A percentile compares a stretch with the other conserved stretches of the same genome.
These are phyloP conservation scores for Cantharellus cinnabarinus DNA, from an alignment of 768 basidiomycete species.

Conservation along the genomic window DNA sequence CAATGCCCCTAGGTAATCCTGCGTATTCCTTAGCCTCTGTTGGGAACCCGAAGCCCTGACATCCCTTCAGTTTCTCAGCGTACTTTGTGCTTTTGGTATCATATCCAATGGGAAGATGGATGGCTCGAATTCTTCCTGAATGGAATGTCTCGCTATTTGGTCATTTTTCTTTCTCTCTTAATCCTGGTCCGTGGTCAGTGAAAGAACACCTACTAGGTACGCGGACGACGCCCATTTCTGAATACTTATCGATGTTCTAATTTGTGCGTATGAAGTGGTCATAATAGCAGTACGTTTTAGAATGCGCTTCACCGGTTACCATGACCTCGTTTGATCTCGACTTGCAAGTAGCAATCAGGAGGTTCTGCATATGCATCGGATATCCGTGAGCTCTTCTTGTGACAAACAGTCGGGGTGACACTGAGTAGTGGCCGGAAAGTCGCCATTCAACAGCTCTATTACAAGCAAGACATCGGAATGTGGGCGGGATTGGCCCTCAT, in stretches of 20 bases:
- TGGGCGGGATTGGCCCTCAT: not conserved
- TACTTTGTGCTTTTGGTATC: not conserved
- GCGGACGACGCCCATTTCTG: not conserved
- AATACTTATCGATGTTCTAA: not conserved
- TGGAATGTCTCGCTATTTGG: not conserved
- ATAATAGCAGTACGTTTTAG: not conserved
- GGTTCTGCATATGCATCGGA: not conserved
- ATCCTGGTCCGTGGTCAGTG: not conserved
- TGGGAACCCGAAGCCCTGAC: not conserved
- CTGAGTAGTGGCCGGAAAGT: not conserved
- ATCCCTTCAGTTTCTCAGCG: not conserved
- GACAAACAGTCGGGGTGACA: not conserved
- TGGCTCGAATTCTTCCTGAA: not conserved
- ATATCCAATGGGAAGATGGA: not conserved
- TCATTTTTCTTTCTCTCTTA: not conserved
- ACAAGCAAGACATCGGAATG: not conserved
- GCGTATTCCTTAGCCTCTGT: not conserved
- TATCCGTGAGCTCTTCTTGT: not conserved
- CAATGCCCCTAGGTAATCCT: not conserved
- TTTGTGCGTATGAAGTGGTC: not conserved
- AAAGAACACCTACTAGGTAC: conserved; percentile 1
- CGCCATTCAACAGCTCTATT: not conserved
- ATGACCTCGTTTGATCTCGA: not conserved
- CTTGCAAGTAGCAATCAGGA: not conserved
- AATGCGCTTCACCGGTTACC: not conserved